Percentiles rank a stretch among this genome's conserved stretches.
phyloP scores from a whole-genome alignment of 1,139 yeast genomes.

The Petasospora rhodanensis region DNA sequence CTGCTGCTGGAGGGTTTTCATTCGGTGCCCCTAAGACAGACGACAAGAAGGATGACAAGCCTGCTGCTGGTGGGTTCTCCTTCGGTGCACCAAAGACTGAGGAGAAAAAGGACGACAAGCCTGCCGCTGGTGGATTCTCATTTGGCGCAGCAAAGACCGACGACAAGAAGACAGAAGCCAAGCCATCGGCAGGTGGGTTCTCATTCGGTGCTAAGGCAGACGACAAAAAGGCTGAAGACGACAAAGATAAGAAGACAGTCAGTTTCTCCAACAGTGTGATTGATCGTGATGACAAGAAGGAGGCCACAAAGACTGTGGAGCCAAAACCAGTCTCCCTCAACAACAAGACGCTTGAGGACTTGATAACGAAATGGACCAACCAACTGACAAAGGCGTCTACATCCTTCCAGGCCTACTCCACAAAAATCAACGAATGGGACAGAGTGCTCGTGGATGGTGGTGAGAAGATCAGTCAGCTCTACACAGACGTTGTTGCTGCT shows the following conservation, averaged over 20 bases:
- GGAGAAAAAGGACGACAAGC: no score
- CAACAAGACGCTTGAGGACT: slow-evolving; percentile 88
- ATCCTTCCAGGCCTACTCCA: slow-evolving; percentile 74
- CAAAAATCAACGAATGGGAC: slow-evolving; percentile 81
- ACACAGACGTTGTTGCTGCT: slow-evolving; percentile 74
- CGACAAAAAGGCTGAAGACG: slow-evolving; percentile 22
- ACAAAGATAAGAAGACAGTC: slow-evolving; percentile 23
- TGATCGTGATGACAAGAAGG: slow-evolving; percentile 25
- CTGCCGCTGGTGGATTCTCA: slow-evolving; percentile 10
- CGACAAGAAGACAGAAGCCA: slow-evolving; percentile 20
- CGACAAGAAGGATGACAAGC: slow-evolving; percentile 20
- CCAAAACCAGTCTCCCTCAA: slow-evolving; percentile 76
- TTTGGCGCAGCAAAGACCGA: slow-evolving; percentile 1
- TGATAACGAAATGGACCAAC: slow-evolving; percentile 89
- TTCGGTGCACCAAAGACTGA: slow-evolving; percentile 11
- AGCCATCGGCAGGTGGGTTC: slow-evolving; percentile 13
- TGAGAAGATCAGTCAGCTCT: slow-evolving; percentile 73
- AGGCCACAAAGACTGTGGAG: slow-evolving; percentile 41
- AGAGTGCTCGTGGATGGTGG: slow-evolving; percentile 78
- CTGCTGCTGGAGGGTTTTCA: slow-evolving; percentile 4
- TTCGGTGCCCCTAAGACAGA: slow-evolving; percentile 20
- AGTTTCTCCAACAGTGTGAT: slow-evolving; percentile 20
- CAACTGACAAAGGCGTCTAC: slow-evolving; percentile 71
- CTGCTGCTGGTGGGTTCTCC: slow-evolving; percentile 16
- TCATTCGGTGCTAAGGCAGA: slow-evolving; percentile 23